These are phyloP conservation scores for Solanum acaule DNA, from an alignment of 257 asterid species.

Conservation along the genomic window DNA sequence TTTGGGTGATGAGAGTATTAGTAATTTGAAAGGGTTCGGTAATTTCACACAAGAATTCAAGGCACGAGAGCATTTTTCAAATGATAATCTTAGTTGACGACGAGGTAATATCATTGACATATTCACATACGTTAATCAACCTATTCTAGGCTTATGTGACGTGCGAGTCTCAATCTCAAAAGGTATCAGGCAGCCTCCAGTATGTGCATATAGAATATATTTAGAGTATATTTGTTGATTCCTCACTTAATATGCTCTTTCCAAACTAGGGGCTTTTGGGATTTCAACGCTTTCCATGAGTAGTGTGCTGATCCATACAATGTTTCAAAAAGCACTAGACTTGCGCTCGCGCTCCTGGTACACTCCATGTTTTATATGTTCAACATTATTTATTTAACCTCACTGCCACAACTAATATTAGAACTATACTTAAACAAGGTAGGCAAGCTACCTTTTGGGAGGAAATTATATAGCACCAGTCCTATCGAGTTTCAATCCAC, in stretches of 20 bases:
- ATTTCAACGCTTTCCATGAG: background rate
- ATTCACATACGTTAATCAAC: background rate
- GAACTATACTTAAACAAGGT: no score
- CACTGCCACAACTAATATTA: background rate
- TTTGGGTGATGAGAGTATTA: background rate
- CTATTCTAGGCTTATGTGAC: background rate
- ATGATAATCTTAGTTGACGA: background rate
- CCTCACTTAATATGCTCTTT: no score
- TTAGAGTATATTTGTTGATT: background rate
- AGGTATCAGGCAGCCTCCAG: background rate
- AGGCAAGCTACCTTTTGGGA: background rate
- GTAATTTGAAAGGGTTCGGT: background rate
- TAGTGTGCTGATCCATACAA: background rate
- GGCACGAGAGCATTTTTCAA: background rate
- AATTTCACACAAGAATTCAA: background rate
- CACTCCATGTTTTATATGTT: background rate
- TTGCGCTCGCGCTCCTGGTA: background rate
- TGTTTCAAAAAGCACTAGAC: background rate
- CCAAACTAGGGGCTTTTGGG: background rate
- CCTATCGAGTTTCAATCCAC: background rate
- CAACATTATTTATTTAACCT: background rate
- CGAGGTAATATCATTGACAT: background rate
- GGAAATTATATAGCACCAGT: background rate
- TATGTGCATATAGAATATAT: background rate
- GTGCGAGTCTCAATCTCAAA: background rate